phyloP scores from a whole-genome alignment of 345 rosid species.

The Carallia brachiata region DNA sequence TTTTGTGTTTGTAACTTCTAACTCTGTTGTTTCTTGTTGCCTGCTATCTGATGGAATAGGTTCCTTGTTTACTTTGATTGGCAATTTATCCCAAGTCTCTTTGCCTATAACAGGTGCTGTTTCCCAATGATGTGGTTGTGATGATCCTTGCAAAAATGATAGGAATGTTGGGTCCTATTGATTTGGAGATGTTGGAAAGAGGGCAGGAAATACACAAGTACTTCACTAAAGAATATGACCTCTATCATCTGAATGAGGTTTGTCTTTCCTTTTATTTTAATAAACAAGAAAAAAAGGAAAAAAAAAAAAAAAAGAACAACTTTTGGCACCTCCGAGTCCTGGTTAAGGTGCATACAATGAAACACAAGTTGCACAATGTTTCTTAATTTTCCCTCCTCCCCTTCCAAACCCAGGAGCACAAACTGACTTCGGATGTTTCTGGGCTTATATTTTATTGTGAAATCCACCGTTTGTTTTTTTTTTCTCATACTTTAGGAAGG shows the following conservation, averaged over 20 bases:
- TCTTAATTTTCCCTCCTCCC: too few species aligned
- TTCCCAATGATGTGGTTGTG: conserved; percentile 74
- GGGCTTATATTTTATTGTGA: too few species aligned
- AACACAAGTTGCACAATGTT: too few species aligned
- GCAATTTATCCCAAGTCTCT: conserved; percentile 2
- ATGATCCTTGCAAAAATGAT: conserved; percentile 78
- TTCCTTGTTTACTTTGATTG: conserved; percentile 3
- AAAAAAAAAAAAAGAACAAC: too few species aligned
- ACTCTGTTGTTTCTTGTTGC: neutral
- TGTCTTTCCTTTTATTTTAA: conserved; percentile 4
- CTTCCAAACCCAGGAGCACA: too few species aligned
- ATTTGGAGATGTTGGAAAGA: conserved; percentile 66
- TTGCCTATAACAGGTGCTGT: conserved; percentile 58
- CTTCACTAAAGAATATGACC: conserved; percentile 77
- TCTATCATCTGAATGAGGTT: conserved; percentile 74
- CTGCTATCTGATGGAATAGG: neutral
- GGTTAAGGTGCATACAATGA: too few species aligned
- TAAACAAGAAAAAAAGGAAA: neutral
- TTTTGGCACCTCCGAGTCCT: too few species aligned
- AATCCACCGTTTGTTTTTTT: too few species aligned
- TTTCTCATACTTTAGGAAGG: too few species aligned
- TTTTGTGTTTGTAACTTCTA: conserved; percentile 1
- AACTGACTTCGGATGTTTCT: too few species aligned
- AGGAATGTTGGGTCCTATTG: conserved; percentile 76
- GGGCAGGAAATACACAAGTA: conserved; percentile 84